phyloP scores from a whole-genome alignment of 1,284 basidiomycete species.

The Malassezia yamatoensis region DNA sequence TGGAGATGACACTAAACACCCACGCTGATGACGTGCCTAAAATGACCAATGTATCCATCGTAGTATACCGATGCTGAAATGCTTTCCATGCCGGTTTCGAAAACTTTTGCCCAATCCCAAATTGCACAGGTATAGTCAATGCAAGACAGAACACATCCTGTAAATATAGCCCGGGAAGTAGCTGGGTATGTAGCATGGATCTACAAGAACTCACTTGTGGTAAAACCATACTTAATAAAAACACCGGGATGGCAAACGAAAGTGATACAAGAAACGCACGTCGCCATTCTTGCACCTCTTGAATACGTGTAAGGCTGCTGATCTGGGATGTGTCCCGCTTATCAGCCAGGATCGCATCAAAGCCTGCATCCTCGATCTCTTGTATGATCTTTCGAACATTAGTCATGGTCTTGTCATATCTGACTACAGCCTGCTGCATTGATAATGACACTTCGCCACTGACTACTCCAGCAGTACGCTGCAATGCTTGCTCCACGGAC shows the following conservation, averaged over 20 bases:
- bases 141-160: constrained; percentile 69
- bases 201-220: constrained; percentile 53
- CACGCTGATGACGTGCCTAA: constrained; percentile 91
- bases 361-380: constrained; percentile 65
- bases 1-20: constrained; percentile 67
- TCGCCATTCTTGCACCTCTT: constrained; percentile 83
- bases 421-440: constrained; percentile 31
- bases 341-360: constrained; percentile 74
- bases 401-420: constrained; percentile 25
- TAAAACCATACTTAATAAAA: constrained; percentile 79
- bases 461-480: constrained; percentile 52
- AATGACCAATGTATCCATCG: constrained; percentile 83
- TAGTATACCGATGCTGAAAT: constrained; percentile 75
- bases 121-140: constrained; percentile 86
- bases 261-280: constrained; percentile 66
- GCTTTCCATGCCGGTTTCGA: constrained; percentile 83
- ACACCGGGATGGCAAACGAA: constrained; percentile 79
- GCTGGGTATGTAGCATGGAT: constrained; percentile 35
- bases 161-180: constrained; percentile 56
- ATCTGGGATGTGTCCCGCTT: constrained; percentile 75
- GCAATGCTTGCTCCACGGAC: constrained; percentile 66
- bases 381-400: constrained; percentile 37
- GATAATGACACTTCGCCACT: constrained; percentile 31
- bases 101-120: constrained; percentile 79
- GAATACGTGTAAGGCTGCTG: constrained; percentile 76